Percentiles rank a stretch among this genome's conserved stretches.
These are phyloP conservation scores for Pichia sp. DNA, from an alignment of 1,139 yeast genomes.

Conservation along the genomic window DNA sequence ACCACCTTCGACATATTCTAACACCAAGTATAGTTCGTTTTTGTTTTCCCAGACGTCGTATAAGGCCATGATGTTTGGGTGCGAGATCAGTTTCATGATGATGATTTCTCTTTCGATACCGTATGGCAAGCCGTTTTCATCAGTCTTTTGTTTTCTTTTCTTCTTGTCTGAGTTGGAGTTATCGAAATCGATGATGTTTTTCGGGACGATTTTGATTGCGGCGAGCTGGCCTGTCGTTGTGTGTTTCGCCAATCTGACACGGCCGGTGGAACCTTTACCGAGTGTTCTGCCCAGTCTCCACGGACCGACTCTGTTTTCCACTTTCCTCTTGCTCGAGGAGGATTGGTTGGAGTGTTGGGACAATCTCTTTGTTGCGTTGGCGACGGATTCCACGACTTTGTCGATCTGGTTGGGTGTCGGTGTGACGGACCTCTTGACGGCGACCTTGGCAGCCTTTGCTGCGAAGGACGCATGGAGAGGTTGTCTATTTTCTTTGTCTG, in stretches of 20 bases:
- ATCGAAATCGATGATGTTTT: slow-evolving; percentile 36
- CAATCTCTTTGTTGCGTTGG: slow-evolving; percentile 56
- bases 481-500: slow-evolving; percentile 12
- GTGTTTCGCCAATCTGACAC: slow-evolving; percentile 74
- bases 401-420: slow-evolving; percentile 27
- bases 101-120: slow-evolving; percentile 84
- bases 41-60: slow-evolving; percentile 87
- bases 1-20: slow-evolving; percentile 84
- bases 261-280: slow-evolving; percentile 82
- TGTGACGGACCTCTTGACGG: slow-evolving; percentile 14
- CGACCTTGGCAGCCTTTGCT: slow-evolving; percentile 26
- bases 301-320: slow-evolving; percentile 68
- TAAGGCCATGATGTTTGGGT: slow-evolving; percentile 71
- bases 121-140: slow-evolving; percentile 54
- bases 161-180: slow-evolving; percentile 13
- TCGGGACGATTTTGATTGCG: slow-evolving; percentile 80
- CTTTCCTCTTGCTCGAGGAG: slow-evolving; percentile 46
- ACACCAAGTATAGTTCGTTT: slow-evolving; percentile 66
- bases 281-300: slow-evolving; percentile 78
- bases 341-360: slow-evolving; percentile 53
- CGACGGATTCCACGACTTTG: slow-evolving; percentile 41
- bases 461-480: slow-evolving; percentile 22
- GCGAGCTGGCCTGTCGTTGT: slow-evolving; percentile 68
- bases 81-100: slow-evolving; percentile 75
- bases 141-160: slow-evolving; percentile 13